Percentiles rank a stretch among this genome's conserved stretches.
phyloP scores from a whole-genome alignment of 2,329 filamentous ascomycete genomes.

The Trichoderma semiorbis region DNA sequence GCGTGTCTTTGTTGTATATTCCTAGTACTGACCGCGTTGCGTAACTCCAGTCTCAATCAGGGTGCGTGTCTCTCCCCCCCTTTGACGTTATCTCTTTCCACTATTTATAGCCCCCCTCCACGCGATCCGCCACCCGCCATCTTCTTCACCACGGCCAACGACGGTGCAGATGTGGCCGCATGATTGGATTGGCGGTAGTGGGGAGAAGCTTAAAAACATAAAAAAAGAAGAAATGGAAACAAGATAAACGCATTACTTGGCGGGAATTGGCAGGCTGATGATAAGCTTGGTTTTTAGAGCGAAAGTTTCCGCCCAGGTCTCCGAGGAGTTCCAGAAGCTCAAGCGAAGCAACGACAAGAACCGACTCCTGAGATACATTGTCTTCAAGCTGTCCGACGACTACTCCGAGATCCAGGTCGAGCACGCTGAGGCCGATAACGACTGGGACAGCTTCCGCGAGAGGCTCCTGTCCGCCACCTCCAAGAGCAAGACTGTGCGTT shows the following conservation, averaged over 20 bases:
- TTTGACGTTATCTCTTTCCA: constrained; percentile 24
- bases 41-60: constrained; percentile 59
- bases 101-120: not conserved
- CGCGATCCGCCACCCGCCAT: not conserved
- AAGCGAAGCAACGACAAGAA: constrained; percentile 18
- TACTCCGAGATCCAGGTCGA: constrained; percentile 80
- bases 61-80: constrained; percentile 56
- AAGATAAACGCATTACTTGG: not conserved
- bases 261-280: constrained; percentile 2
- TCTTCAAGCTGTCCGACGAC: constrained; percentile 84
- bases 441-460: constrained; percentile 72
- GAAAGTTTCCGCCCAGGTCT: constrained; percentile 39
- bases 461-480: constrained; percentile 70
- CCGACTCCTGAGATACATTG: constrained; percentile 67
- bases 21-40: not conserved
- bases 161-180: not conserved
- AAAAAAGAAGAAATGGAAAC: not conserved
- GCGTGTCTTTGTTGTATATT: not conserved
- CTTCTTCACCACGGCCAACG: not conserved
- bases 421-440: constrained; percentile 61
- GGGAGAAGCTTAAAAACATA: not conserved
- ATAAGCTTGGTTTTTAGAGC: not conserved
- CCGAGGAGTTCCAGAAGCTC: constrained; percentile 52
- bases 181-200: not conserved
- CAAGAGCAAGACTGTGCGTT: constrained; percentile 65